phyloP scores from a whole-genome alignment of 176 grass and related monocot species.

The Guadua angustifolia region DNA sequence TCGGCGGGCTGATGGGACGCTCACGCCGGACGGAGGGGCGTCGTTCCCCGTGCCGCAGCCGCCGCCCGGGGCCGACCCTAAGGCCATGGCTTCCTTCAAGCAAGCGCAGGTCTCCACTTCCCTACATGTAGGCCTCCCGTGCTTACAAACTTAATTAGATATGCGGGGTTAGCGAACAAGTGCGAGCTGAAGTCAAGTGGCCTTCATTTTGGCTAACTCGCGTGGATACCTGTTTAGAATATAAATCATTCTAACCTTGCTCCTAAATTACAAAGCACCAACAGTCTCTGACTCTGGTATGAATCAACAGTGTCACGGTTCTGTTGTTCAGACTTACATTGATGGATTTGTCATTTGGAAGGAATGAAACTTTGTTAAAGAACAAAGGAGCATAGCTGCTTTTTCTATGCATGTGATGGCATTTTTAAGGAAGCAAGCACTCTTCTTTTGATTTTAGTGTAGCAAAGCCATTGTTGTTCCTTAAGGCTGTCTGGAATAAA shows the following conservation, averaged over 20 bases:
- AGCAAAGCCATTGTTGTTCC: conserved; percentile 6
- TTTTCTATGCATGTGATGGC: conserved; percentile 34
- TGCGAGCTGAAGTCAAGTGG: neutral
- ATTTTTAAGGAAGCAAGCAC: conserved; percentile 40
- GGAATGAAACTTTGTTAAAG: conserved; percentile 40
- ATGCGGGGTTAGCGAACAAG: neutral
- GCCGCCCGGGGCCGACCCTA: conserved; percentile 54
- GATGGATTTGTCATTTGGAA: conserved; percentile 26
- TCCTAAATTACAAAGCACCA: neutral
- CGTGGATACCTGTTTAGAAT: neutral
- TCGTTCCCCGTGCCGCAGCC: conserved; percentile 46
- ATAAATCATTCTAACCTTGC: neutral
- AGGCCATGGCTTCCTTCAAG: conserved; percentile 65
- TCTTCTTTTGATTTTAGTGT: conserved; percentile 19
- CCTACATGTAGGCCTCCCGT: neutral
- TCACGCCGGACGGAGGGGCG: conserved; percentile 54
- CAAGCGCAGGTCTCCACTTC: conserved; percentile 65
- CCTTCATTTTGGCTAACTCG: neutral
- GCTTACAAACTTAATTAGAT: neutral
- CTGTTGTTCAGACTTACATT: conserved; percentile 25
- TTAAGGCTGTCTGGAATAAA: neutral
- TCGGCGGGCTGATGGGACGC: conserved; percentile 86
- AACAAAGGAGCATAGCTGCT: conserved; percentile 31
- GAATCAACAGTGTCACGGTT: neutral
- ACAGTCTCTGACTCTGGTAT: neutral